These are phyloP conservation scores for Leishmania martiniquensis DNA, from an alignment of 208 protist species.

Conservation along the genomic window DNA sequence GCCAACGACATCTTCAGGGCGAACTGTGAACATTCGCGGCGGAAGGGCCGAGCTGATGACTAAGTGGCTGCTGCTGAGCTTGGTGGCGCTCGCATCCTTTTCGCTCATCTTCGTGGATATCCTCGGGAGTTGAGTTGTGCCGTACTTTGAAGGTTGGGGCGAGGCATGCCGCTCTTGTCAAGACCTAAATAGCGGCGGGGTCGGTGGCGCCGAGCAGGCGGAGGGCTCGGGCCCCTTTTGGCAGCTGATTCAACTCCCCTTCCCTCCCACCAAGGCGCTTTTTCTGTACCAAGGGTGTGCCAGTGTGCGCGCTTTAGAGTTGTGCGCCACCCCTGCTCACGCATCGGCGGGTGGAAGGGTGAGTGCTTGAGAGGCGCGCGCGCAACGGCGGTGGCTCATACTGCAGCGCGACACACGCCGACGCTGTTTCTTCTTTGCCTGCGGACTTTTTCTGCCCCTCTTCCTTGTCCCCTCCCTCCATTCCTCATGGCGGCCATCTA, in stretches of 20 bases:
- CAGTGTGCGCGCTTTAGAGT: background rate
- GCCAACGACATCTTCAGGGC: background rate
- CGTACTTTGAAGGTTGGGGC: background rate
- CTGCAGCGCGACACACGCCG: too few relatives aligned
- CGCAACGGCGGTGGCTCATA: too few relatives aligned
- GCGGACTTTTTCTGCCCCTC: too few relatives aligned
- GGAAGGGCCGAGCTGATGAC: slow-evolving; percentile 7
- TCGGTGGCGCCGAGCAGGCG: background rate
- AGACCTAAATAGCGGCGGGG: background rate
- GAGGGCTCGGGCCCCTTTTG: background rate
- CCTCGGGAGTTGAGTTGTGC: slow-evolving; percentile 7
- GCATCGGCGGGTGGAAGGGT: too few relatives aligned
- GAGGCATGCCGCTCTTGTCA: background rate
- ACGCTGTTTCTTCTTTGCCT: too few relatives aligned
- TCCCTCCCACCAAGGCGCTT: too few relatives aligned
- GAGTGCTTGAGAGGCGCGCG: too few relatives aligned
- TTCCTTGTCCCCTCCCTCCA: background rate
- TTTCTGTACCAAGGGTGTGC: too few relatives aligned
- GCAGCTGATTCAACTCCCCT: background rate
- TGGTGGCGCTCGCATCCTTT: slow-evolving; percentile 14
- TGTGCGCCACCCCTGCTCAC: background rate
- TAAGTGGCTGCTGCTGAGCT: slow-evolving; percentile 27
- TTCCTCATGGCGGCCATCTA: too few relatives aligned
- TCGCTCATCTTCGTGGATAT: slow-evolving; percentile 9
- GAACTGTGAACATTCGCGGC: too few relatives aligned